These are phyloP conservation scores for Phaffia tasmanica DNA, from an alignment of 768 basidiomycete species.

Conservation along the genomic window DNA sequence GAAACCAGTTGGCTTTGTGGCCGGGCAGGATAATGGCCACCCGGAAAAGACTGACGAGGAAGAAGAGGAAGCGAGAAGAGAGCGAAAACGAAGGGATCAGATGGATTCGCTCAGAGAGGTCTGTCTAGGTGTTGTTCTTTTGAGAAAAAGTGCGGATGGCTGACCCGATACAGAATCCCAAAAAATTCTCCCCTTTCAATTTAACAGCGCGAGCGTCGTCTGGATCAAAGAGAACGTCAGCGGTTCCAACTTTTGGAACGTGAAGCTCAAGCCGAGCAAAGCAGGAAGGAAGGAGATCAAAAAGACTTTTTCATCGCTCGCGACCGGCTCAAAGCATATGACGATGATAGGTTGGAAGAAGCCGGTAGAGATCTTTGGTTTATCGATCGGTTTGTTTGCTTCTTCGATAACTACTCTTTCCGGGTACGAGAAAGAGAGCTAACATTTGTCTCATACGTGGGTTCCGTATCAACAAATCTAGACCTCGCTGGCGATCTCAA, in stretches of 20 bases:
- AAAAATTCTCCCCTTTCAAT: neutral
- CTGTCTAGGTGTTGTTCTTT: constrained; percentile 37
- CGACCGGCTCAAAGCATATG: constrained; percentile 65
- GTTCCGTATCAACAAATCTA: constrained; percentile 32
- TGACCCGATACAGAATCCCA: neutral
- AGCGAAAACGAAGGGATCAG: constrained; percentile 61
- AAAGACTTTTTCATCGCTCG: constrained; percentile 62
- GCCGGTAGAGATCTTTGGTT: constrained; percentile 89
- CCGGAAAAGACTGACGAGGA: constrained; percentile 70
- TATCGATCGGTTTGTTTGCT: constrained; percentile 59
- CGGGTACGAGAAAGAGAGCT: neutral
- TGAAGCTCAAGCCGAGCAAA: constrained; percentile 42
- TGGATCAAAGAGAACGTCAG: constrained; percentile 75
- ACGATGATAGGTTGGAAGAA: constrained; percentile 83
- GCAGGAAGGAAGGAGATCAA: constrained; percentile 58
- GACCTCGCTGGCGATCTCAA: constrained; percentile 73
- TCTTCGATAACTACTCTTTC: neutral
- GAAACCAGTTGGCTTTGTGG: constrained; percentile 75
- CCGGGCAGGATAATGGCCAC: constrained; percentile 39
- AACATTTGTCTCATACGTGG: constrained; percentile 4
- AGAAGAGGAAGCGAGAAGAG: constrained; percentile 68
- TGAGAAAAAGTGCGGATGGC: neutral
- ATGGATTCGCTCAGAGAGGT: constrained; percentile 80
- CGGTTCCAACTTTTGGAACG: constrained; percentile 48
- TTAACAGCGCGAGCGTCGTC: constrained; percentile 75